Conservation (phyloP, 1,139 yeast genomes). For the Suhomyces yuchorum region DNA sequence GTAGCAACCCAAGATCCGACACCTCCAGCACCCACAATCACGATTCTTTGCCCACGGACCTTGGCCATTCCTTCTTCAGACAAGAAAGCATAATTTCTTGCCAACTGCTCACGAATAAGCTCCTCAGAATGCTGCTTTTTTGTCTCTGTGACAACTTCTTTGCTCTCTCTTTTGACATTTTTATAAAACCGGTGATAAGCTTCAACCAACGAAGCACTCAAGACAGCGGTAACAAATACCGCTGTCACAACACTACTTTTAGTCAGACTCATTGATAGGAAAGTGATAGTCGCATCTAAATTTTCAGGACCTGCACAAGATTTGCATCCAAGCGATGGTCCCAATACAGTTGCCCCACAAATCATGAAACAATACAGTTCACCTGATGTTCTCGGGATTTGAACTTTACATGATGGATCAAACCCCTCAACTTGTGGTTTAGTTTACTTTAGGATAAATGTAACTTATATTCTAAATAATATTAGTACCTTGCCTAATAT, state of each 20-base stretch:
- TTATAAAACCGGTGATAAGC: constrained; percentile 34
- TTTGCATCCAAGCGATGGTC: constrained; percentile 9
- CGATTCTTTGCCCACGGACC: constrained; percentile 71
- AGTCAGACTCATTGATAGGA: constrained; percentile 5
- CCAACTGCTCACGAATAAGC: constrained; percentile 84
- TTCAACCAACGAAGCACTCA: constrained; percentile 43
- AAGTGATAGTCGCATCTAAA: constrained; percentile 4
- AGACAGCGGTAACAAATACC: constrained; percentile 43
- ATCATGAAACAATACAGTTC: not conserved
- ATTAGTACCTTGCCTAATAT: not conserved
- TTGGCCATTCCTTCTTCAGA: constrained; percentile 82
- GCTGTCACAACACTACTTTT: constrained; percentile 22
- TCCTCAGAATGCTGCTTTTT: constrained; percentile 57
- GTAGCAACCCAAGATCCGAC: constrained; percentile 97
- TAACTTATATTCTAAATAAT: not conserved
- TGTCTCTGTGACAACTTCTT: not conserved
- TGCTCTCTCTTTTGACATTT: not conserved
- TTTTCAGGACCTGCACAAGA: constrained; percentile 12
- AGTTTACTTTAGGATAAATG: not conserved
- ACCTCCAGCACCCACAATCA: constrained; percentile 98
- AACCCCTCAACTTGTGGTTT: not conserved
- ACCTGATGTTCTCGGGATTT: not conserved
- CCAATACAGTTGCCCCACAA: not conserved
- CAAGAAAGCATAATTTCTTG: constrained; percentile 88
- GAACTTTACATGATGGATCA: not conserved